A percentile compares a stretch with the other conserved stretches of the same genome.
Evolutionary conservation across 1,284 basidiomycete genomes (phyloP).

Genomic region (Malassezia psittaci): DNA sequence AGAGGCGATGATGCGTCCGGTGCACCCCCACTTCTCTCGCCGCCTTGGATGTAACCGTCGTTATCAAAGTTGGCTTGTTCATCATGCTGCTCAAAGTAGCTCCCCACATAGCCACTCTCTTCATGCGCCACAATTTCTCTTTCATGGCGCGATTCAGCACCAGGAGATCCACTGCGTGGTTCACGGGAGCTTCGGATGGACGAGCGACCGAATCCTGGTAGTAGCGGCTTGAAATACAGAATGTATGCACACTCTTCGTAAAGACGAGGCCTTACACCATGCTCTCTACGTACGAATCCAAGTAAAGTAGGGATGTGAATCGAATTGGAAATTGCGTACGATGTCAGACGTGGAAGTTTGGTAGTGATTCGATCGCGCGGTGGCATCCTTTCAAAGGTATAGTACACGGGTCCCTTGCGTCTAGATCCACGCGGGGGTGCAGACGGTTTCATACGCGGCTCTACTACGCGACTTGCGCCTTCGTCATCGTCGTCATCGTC

Average conservation of each 20-base stretch:
- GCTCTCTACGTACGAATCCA: conserved; percentile 74
- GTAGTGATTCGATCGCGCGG: conserved; percentile 33
- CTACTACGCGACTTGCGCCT: conserved; percentile 8
- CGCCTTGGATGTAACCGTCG: conserved; percentile 43
- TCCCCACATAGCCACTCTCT: conserved; percentile 74
- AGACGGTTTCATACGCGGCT: conserved; percentile 12
- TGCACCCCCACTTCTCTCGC: conserved; percentile 28
- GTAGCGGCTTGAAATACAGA: conserved; percentile 79
- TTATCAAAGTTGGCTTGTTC: conserved; percentile 39
- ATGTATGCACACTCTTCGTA: conserved; percentile 89
- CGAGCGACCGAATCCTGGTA: conserved; percentile 78
- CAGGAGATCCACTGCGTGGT: conserved; percentile 53
- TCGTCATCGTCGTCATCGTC: conserved; percentile 32
- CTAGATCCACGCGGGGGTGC: conserved; percentile 21
- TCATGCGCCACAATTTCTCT: conserved; percentile 69
- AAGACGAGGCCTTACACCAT: conserved; percentile 75
- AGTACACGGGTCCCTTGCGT: conserved; percentile 37
- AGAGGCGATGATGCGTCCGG: conserved; percentile 18
- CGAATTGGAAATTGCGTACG: conserved; percentile 71
- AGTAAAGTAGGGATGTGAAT: conserved; percentile 41
- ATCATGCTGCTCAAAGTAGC: conserved; percentile 39
- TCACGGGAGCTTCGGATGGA: conserved; percentile 69
- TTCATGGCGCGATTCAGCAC: conserved; percentile 57
- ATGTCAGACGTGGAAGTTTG: conserved; percentile 48
- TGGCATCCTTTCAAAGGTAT: conserved; percentile 44